Conservation (phyloP, 2,329 filamentous ascomycete species). For the Colletotrichum graminicola region DNA sequence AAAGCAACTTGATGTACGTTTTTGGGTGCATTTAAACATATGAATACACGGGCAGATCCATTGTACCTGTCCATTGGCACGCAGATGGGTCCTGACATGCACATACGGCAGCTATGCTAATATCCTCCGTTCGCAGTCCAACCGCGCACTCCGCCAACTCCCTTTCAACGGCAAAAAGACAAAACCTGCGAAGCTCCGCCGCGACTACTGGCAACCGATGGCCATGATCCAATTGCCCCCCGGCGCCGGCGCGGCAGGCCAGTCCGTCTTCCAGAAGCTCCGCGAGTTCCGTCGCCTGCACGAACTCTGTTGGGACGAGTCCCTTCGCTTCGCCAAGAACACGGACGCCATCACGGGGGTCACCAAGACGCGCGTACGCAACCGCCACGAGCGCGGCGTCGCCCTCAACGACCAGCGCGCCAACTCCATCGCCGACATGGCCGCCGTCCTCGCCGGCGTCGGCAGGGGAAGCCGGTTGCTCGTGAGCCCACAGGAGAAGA, state of each 20-base stretch:
- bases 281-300: conserved; percentile 74
- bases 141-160: conserved; percentile 66
- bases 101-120: conserved; percentile 13
- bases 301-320: conserved; percentile 70
- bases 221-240: conserved; percentile 69
- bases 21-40: too few relatives aligned
- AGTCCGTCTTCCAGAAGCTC: conserved; percentile 71
- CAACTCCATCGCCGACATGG: conserved; percentile 74
- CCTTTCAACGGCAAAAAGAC: conserved; percentile 77
- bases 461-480: conserved; percentile 65
- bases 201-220: conserved; percentile 75
- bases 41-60: not conserved
- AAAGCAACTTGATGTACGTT: conserved; percentile 59
- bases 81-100: not conserved
- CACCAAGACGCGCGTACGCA: conserved; percentile 51
- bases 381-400: conserved; percentile 60
- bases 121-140: conserved; percentile 49
- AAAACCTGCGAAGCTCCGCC: conserved; percentile 71
- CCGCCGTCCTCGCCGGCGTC: conserved; percentile 65
- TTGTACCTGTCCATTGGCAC: not conserved
- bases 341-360: conserved; percentile 41
- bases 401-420: conserved; percentile 71
- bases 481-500: conserved; percentile 36
- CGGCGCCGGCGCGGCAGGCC: conserved; percentile 66
- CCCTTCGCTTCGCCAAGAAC: conserved; percentile 47